Evolutionary conservation across 345 rosid species (phyloP), one percentile per base, ranked within the genome.

Genomic region (Salix brachista): DNA sequence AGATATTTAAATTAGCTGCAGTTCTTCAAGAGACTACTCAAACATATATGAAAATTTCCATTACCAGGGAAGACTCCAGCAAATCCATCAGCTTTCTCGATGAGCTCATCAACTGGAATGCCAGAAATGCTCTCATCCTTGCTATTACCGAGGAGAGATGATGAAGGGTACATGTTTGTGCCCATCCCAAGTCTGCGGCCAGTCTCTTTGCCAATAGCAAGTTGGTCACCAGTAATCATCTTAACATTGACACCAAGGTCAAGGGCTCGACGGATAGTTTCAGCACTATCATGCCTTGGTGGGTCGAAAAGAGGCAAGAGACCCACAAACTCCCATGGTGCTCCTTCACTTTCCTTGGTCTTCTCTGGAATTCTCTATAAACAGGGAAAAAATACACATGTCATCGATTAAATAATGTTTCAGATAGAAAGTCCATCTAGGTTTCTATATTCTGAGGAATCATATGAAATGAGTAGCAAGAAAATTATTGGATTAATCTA

Each of bases 201-300:
- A 11, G 99, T 95, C 73, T 95, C 99, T 84, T 95, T 95, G 17
- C 90, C 99, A 56, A 94, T 92, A 70, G 98, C 92, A 69, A 90
- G 94, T 70, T 90, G 94, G 79, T 90, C 94, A 44, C 79, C 98
- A 1, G 97, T 94, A 70, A 94, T 94, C 98, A 94, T 94, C 88
- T 94, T 94, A 78, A 94, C 98, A 69, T 92, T 94, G 67, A 94
- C 98, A 70, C 97, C 98, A 13, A 94, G 98, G 37, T 91, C 81
- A 65, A 94, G 89, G 79, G 97, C 98, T 77, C 89, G 85, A 58
- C 94, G 90, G 62, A 94, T 94, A 73, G 98, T 94, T 84, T 94
- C 98, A 46, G 97, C 98, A 86, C 97, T 94, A 70, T 94, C 98
- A 77, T 94, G 98, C 85, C 98, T 94, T 67, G 98, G 98, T 8